Conservation (phyloP, 2,329 filamentous ascomycete species). For the Microascus cirrosus region DNA sequence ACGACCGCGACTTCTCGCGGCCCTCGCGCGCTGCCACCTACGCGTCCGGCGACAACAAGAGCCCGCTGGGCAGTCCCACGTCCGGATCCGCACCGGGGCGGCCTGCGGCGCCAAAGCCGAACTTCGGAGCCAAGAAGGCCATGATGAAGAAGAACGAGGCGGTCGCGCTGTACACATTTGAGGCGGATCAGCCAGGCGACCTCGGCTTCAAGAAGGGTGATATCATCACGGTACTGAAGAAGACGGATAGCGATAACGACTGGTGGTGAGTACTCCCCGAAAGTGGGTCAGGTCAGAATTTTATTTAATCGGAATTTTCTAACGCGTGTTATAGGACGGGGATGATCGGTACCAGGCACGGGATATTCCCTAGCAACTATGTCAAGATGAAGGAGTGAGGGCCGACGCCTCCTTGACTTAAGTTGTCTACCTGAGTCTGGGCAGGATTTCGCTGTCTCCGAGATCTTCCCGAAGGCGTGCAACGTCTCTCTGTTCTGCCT, state of each 20-base stretch:
- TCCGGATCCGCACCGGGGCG: slow-evolving; percentile 50
- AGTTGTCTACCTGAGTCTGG: slow-evolving; percentile 2
- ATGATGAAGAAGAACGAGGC: slow-evolving; percentile 64
- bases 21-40: slow-evolving; percentile 41
- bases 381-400: slow-evolving; percentile 51
- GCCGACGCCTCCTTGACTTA: slow-evolving; percentile 7
- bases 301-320: not conserved
- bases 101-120: slow-evolving; percentile 81
- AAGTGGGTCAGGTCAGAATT: not conserved
- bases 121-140: slow-evolving; percentile 53
- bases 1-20: slow-evolving; percentile 16
- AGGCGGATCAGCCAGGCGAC: slow-evolving; percentile 86
- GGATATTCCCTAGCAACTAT: slow-evolving; percentile 85
- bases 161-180: slow-evolving; percentile 85
- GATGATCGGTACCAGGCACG: slow-evolving; percentile 70
- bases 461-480: not conserved
- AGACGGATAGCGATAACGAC: slow-evolving; percentile 85
- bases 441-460: slow-evolving; percentile 5
- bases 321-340: slow-evolving; percentile 61
- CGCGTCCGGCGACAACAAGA: slow-evolving; percentile 10
- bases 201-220: slow-evolving; percentile 96
- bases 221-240: slow-evolving; percentile 86
- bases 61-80: not conserved
- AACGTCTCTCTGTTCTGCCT: not conserved
- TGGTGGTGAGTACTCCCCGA: slow-evolving; percentile 62